Conservation (phyloP, 108 stramenopile genomes). For the Cyclotella sp. region DNA sequence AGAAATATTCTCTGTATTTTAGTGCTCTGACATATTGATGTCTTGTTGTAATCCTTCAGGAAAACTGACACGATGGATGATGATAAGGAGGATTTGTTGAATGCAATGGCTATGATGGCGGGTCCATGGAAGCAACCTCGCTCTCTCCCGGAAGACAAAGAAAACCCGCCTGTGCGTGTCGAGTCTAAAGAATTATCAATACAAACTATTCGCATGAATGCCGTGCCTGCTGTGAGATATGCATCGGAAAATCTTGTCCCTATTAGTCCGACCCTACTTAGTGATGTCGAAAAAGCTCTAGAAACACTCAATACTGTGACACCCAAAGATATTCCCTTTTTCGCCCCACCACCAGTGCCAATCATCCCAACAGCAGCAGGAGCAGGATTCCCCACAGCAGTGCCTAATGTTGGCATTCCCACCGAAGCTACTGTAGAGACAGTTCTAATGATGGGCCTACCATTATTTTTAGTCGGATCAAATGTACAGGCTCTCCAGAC, state of each 20-base stretch:
- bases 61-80: constrained; percentile 64
- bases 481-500: constrained; percentile 84
- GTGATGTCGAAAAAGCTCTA: constrained; percentile 82
- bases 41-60: constrained; percentile 34
- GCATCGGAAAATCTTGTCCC: constrained; percentile 69
- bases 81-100: constrained; percentile 56
- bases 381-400: constrained; percentile 17
- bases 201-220: constrained; percentile 69
- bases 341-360: constrained; percentile 64
- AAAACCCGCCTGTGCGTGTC: constrained; percentile 66
- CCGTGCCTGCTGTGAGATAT: constrained; percentile 54
- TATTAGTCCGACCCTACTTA: constrained; percentile 66
- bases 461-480: constrained; percentile 74
- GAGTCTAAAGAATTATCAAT: constrained; percentile 65
- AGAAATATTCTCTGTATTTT: background rate
- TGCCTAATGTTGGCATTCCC: constrained; percentile 18
- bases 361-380: constrained; percentile 30
- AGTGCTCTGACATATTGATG: constrained; percentile 6
- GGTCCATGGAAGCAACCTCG: constrained; percentile 54
- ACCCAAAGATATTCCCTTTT: constrained; percentile 76
- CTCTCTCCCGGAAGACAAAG: constrained; percentile 56
- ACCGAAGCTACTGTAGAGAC: constrained; percentile 51
- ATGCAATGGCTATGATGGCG: constrained; percentile 60
- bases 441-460: constrained; percentile 46
- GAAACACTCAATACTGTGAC: constrained; percentile 72